A percentile compares a stretch with the other conserved stretches of the same genome.
Evolutionary conservation across 257 asterid species (phyloP).

Genomic region (Craterostigma plantagineum): DNA sequence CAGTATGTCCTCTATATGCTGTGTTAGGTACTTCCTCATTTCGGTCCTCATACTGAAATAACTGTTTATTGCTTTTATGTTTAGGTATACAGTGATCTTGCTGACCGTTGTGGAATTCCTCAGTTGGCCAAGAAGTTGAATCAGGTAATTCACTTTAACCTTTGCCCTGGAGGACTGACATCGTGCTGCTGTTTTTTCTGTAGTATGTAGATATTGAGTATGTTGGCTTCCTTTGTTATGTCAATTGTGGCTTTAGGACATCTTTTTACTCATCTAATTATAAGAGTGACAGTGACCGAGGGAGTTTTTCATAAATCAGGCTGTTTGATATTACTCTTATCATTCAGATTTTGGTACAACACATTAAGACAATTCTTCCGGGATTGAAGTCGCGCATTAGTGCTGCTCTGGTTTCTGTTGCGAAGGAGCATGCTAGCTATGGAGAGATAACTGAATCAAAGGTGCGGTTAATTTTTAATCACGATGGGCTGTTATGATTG

Average conservation of each 20-base stretch:
- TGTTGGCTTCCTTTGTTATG: background rate
- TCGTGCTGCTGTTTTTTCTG: slow-evolving; percentile 2
- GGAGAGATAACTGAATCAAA: slow-evolving; percentile 89
- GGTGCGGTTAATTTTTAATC: slow-evolving; percentile 18
- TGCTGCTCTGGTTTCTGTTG: slow-evolving; percentile 54
- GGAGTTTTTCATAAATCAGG: too few species aligned
- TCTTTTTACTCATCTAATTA: too few species aligned
- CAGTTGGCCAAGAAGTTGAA: slow-evolving; percentile 98
- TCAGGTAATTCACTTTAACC: slow-evolving; percentile 31
- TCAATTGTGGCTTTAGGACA: too few species aligned
- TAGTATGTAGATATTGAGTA: background rate
- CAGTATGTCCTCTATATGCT: slow-evolving; percentile 30
- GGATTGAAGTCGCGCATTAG: slow-evolving; percentile 76
- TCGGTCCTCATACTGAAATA: slow-evolving; percentile 5
- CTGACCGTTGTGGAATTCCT: slow-evolving; percentile 88
- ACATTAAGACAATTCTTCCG: slow-evolving; percentile 77
- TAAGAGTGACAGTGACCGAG: too few species aligned
- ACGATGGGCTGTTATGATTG: background rate
- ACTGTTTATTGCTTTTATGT: slow-evolving; percentile 9
- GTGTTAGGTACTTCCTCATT: slow-evolving; percentile 7
- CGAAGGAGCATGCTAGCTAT: slow-evolving; percentile 90
- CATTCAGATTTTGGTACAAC: slow-evolving; percentile 68
- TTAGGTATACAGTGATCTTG: slow-evolving; percentile 76
- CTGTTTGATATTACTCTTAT: background rate
- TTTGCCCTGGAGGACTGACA: background rate